Evolutionary conservation across 2,329 filamentous ascomycete genomes (phyloP), one percentile per base, ranked within the genome.

Genomic region (Cladosporium sp.): DNA sequence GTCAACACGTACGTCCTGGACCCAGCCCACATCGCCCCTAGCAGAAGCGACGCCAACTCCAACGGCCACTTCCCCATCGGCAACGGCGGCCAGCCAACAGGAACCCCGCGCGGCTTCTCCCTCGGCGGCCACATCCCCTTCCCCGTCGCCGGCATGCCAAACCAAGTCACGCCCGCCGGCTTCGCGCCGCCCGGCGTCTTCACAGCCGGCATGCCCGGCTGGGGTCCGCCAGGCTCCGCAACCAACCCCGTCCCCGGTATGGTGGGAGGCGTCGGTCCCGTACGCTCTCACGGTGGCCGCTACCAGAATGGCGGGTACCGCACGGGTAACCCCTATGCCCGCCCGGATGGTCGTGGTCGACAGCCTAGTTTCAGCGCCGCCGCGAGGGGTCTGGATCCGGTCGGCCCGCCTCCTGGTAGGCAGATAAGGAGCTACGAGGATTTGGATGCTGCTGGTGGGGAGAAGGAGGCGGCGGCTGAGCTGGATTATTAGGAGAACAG

Each of bases 391-490:
- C 49, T 57, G 47, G 74, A 74, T 29, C 84, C 86, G 2, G 85
- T 91, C 54, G 91, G 90, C 0, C 92, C 93, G 17, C 82, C 88
- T 17, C 89, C 95, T 59, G 93, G 93, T 4, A 83, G 93, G 51
- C 96, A 88, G 54, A 73, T 99, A 58, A 96, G 95, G 79, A 96
- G 89, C 68, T 99, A 99, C 66, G 95, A 99, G 69, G 93, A 99
- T 66, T 76, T 99, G 19, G 93, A 99, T 72, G 92, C 95, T n/a
- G 73, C 50, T 11, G 45, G 45, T 29, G 73, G 45, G 58, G 61
- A 38, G 71, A 70, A 34, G 68, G 69, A 45, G 88, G 85, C 36
- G 83, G 85, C 36, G 87, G 88, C 22, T 34, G 92, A 96, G 72
- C 74, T 97, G 63, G 95, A 97, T 70, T 97, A 97, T 66, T 97